These are phyloP conservation scores for Bipolaris zeicola DNA, from an alignment of 2,329 filamentous ascomycete species.

Conservation along the genomic window DNA sequence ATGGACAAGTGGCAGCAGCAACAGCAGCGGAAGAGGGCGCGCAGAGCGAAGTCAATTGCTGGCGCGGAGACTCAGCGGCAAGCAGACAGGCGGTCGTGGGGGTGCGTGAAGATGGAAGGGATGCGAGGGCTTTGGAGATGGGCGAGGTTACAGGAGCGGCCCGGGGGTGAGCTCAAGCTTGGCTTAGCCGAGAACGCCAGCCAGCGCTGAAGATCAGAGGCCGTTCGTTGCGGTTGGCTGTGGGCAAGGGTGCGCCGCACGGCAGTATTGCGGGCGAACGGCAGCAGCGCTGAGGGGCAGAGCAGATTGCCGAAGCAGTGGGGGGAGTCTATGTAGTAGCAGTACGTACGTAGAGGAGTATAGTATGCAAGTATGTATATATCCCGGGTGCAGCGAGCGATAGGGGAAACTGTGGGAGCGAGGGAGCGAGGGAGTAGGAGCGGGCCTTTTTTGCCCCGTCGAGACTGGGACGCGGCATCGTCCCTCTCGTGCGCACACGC, in stretches of 20 bases:
- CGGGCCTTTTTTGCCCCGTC: not conserved
- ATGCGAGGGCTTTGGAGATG: slow-evolving; percentile 33
- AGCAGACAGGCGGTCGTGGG: slow-evolving; percentile 18
- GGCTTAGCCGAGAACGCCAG: slow-evolving; percentile 41
- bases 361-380: not conserved
- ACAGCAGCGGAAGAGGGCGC: slow-evolving; percentile 18
- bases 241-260: not conserved
- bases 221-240: slow-evolving; percentile 10
- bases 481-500: not conserved
- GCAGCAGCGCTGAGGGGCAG: not conserved
- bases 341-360: not conserved
- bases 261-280: not conserved
- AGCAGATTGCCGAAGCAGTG: not conserved
- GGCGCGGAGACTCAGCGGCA: slow-evolving; percentile 19
- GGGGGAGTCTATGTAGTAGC: not conserved
- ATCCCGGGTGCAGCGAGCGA: not conserved
- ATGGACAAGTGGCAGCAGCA: slow-evolving; percentile 19
- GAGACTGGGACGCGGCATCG: not conserved
- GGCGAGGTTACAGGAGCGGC: slow-evolving; percentile 41
- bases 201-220: slow-evolving; percentile 25
- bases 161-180: slow-evolving; percentile 30
- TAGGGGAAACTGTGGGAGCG: not conserved
- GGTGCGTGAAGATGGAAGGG: slow-evolving; percentile 21
- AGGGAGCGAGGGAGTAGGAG: not conserved
- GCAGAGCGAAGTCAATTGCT: slow-evolving; percentile 39